These are phyloP conservation scores for Leccinellum rugosiceps DNA, from an alignment of 768 basidiomycete genomes.

Conservation along the genomic window DNA sequence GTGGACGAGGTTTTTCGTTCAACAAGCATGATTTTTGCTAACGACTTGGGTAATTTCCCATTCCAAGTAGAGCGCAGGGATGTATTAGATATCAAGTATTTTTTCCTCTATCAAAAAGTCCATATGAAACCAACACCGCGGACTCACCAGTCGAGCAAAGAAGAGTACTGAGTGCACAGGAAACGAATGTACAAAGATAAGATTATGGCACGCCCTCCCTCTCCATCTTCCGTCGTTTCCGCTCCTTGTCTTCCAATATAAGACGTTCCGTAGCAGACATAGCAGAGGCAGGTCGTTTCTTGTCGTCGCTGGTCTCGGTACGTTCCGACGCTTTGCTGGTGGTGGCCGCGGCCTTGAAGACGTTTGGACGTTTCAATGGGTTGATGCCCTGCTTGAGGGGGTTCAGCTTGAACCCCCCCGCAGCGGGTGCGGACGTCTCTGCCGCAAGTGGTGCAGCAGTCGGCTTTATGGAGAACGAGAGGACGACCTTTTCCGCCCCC, in stretches of 20 bases:
- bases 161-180: too few relatives aligned
- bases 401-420: slow-evolving; percentile 57
- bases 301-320: slow-evolving; percentile 41
- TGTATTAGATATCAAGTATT: too few relatives aligned
- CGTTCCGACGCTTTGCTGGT: slow-evolving; percentile 26
- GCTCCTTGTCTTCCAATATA: slow-evolving; percentile 87
- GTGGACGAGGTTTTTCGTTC: too few relatives aligned
- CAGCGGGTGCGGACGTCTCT: slow-evolving; percentile 32
- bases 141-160: too few relatives aligned
- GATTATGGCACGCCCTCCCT: slow-evolving; percentile 27
- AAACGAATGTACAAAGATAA: too few relatives aligned
- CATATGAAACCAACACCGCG: too few relatives aligned
- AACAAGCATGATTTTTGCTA: too few relatives aligned
- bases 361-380: slow-evolving; percentile 70
- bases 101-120: too few relatives aligned
- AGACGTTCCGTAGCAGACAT: slow-evolving; percentile 84
- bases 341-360: slow-evolving; percentile 55
- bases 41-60: neutral
- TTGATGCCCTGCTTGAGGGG: slow-evolving; percentile 42
- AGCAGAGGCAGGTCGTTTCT: slow-evolving; percentile 58
- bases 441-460: slow-evolving; percentile 18
- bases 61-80: too few relatives aligned
- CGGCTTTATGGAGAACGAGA: slow-evolving; percentile 66
- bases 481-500: slow-evolving; percentile 65
- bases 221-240: slow-evolving; percentile 80